phyloP scores from a whole-genome alignment of 805 yeast species.

The Yarrowia phangngaensis region DNA sequence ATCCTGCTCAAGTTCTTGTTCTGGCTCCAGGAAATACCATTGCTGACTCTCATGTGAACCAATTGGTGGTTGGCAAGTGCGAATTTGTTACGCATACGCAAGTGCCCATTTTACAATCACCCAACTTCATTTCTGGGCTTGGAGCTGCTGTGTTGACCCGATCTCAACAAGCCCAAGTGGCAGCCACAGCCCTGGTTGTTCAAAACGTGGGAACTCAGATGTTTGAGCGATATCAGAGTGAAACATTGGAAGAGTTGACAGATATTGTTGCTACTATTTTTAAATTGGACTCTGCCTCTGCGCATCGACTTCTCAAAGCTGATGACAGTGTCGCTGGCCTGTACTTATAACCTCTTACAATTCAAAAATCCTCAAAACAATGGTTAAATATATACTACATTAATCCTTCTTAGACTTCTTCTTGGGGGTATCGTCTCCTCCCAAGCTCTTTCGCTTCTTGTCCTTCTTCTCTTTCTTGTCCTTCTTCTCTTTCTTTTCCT shows the following conservation, averaged over 20 bases:
- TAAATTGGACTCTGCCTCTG: constrained; percentile 5
- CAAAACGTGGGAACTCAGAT: constrained; percentile 38
- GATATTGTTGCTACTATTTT: neutral
- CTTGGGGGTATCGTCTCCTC: constrained; percentile 30
- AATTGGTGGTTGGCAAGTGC: constrained; percentile 3
- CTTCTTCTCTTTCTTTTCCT: constrained; percentile 48
- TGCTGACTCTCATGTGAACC: constrained; percentile 5
- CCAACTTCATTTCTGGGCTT: constrained; percentile 35
- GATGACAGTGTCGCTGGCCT: constrained; percentile 11
- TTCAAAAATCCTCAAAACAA: neutral
- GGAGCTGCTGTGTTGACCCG: constrained; percentile 37
- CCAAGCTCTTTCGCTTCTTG: constrained; percentile 41
- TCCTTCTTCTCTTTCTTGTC: constrained; percentile 54
- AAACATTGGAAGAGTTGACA: constrained; percentile 7
- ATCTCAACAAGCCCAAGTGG: constrained; percentile 31
- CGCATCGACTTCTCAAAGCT: neutral
- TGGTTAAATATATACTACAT: constrained; percentile 25
- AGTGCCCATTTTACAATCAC: constrained; percentile 5
- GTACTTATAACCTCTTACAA: neutral
- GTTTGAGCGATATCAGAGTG: constrained; percentile 32
- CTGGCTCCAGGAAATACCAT: constrained; percentile 17
- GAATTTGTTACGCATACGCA: neutral
- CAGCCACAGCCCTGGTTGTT: constrained; percentile 35
- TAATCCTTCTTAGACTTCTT: constrained; percentile 32
- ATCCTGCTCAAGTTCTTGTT: constrained; percentile 2